These are phyloP conservation scores for Colletotrichum tamarilloi DNA, from an alignment of 2,329 filamentous ascomycete genomes.

Conservation along the genomic window DNA sequence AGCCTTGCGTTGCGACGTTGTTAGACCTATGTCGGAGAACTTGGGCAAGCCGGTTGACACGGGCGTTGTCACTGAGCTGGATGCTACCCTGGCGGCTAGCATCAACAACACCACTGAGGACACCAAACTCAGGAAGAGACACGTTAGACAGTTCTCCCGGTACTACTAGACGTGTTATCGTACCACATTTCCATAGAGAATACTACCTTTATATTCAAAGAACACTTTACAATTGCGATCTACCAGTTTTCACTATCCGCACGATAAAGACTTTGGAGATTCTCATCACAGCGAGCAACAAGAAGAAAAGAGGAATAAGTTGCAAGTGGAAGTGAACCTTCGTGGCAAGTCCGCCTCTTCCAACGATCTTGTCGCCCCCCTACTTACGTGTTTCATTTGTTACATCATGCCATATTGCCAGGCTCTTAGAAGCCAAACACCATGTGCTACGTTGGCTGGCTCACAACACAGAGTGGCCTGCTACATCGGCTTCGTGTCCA, in stretches of 20 bases:
- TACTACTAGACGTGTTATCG: not conserved
- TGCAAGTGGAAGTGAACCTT: not conserved
- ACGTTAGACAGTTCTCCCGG: constrained; percentile 1
- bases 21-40: constrained; percentile 28
- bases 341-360: not conserved
- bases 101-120: constrained; percentile 28
- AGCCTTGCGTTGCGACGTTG: constrained; percentile 28
- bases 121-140: constrained; percentile 20
- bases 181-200: not conserved
- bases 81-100: constrained; percentile 28
- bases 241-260: no score
- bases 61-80: constrained; percentile 30
- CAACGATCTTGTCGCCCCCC: no score
- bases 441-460: no score
- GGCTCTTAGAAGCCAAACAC: no score
- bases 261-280: no score
- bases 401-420: no score
- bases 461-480: no score
- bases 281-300: not conserved
- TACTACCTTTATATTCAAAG: not conserved
- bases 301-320: not conserved
- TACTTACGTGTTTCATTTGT: no score
- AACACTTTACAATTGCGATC: no score
- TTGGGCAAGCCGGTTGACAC: constrained; percentile 28
- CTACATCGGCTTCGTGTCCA: no score